A percentile compares a stretch with the other conserved stretches of the same genome.
phyloP scores from a whole-genome alignment of 2,329 filamentous ascomycete species.

The Ophiostoma tasmaniense region DNA sequence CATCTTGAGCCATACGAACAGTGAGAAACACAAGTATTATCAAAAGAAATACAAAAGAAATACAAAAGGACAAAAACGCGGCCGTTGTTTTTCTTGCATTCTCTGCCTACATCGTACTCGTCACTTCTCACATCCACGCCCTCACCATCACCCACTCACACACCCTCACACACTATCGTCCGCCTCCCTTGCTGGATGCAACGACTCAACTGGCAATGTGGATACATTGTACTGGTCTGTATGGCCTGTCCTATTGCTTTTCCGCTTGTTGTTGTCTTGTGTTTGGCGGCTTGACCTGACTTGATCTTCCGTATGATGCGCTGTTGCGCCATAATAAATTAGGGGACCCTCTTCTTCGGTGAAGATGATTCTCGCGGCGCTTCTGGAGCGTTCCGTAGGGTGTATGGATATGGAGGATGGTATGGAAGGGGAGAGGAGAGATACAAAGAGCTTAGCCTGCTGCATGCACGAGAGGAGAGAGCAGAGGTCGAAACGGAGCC shows the following conservation, averaged over 20 bases:
- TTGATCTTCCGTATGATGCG: not conserved
- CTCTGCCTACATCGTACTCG: not conserved
- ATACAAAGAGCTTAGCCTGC: not conserved
- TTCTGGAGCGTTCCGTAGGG: not conserved
- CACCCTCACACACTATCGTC: not conserved
- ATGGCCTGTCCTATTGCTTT: not conserved
- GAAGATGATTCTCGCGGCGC: not conserved
- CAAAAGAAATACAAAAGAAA: not conserved
- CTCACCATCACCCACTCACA: not conserved
- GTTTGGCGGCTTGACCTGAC: too few species aligned
- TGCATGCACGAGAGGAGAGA: not conserved
- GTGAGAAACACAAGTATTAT: too few species aligned
- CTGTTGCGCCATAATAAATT: conserved; percentile 3
- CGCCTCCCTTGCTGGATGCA: not conserved
- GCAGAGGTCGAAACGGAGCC: not conserved
- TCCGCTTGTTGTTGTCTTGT: not conserved
- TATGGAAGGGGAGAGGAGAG: not conserved
- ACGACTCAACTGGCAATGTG: conserved; percentile 1
- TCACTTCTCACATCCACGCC: not conserved
- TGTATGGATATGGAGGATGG: not conserved
- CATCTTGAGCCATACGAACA: not conserved
- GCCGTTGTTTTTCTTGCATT: not conserved
- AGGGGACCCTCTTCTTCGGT: conserved; percentile 5
- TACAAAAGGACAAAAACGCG: not conserved
- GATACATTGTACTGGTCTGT: not conserved